Evolutionary conservation across 169 alveolate genomes (phyloP), one percentile per base, ranked within the genome.

Genomic region (Plasmodium malariae): DNA sequence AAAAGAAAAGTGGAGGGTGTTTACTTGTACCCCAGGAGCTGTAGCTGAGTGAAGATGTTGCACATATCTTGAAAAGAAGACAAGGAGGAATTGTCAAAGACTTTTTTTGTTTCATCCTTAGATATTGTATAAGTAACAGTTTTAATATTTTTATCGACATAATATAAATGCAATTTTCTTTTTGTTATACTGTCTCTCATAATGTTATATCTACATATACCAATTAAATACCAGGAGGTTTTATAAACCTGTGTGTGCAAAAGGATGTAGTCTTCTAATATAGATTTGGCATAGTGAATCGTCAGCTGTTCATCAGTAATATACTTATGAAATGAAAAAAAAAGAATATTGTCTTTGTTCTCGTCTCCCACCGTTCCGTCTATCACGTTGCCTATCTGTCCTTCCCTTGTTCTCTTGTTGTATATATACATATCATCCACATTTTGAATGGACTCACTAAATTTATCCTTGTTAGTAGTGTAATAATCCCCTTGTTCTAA

Each of bases 1-100:
- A n/a, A n/a, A n/a, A n/a, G n/a, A n/a, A n/a, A n/a, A n/a, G n/a
- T 48, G 76, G 17, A 21, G 69, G 59, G 36, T 9, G 9, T 21
- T 62, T 74, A 74, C 12, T 28, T 83, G 36, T 83, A 71, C 26
- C 91, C 91, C 37, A 83, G 19, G 3, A 83, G 55, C 28, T 67
- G 59, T 28, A 60, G 26, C 45, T 83, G 91, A 7, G 91, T 83
- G 28, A 83, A 83, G 21, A 83, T 83, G 63, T 83, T 83, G 37
- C 91, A 83, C 85, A 83, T 83, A 59, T 83, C 91, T 57, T 65
- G 91, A 45, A 36, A 83, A 19, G 85, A 83, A 6, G 36, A 34
- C 9, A 45, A 7, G 14, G 91, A 83, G 30, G 91, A 83, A 69
- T 83, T 83, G 65, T 83, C 91, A 48, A 51, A 71, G 7, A 55